Evolutionary conservation across 108 stramenopile species (phyloP).

Genomic region (Fistulifera pelliculosa): DNA sequence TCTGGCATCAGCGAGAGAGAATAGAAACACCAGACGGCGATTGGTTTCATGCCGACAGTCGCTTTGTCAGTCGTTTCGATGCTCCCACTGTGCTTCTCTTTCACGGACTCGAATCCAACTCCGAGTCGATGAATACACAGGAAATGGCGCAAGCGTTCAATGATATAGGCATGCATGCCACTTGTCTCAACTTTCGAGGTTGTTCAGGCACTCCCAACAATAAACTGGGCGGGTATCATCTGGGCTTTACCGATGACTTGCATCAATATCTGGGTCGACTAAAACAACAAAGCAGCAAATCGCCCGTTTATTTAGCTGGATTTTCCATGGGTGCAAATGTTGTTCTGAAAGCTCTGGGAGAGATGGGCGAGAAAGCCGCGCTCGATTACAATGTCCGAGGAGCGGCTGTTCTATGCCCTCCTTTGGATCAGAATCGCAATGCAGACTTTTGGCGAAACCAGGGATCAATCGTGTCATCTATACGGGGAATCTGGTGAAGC

Average conservation of each 20-base stretch:
- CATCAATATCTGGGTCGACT: conserved; percentile 45
- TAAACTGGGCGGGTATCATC: conserved; percentile 56
- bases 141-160: conserved; percentile 50
- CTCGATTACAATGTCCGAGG: conserved; percentile 51
- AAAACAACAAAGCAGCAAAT: conserved; percentile 11
- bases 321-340: conserved; percentile 91
- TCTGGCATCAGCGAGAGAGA: conserved; percentile 51
- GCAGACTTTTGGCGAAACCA: conserved; percentile 32
- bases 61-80: conserved; percentile 16
- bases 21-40: conserved; percentile 56
- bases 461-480: conserved; percentile 62
- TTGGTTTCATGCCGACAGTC: conserved; percentile 67
- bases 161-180: conserved; percentile 45
- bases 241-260: conserved; percentile 91
- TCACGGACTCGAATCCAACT: conserved; percentile 73
- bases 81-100: conserved; percentile 39
- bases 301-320: conserved; percentile 68
- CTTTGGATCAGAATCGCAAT: conserved; percentile 56
- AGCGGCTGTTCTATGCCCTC: conserved; percentile 78
- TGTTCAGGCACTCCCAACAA: conserved; percentile 51
- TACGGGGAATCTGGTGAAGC: conserved; percentile 36
- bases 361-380: conserved; percentile 43
- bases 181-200: conserved; percentile 81
- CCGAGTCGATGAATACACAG: conserved; percentile 37
- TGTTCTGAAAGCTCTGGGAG: conserved; percentile 70